These are phyloP conservation scores for Neurospora hispaniola DNA, from an alignment of 495 filamentous ascomycete genomes.

Conservation along the genomic window DNA sequence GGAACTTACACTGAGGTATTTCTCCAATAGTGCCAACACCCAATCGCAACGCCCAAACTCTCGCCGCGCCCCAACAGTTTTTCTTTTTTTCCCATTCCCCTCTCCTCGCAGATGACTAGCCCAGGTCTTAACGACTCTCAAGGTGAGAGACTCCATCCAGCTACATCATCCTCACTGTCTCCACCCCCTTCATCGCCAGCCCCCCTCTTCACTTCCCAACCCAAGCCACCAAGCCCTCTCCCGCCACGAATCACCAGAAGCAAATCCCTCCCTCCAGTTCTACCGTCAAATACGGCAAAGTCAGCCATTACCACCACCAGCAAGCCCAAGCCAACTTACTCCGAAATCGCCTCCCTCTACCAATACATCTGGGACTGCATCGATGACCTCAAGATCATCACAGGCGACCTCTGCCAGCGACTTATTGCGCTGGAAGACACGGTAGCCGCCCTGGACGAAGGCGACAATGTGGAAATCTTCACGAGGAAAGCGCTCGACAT, in stretches of 20 bases:
- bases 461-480: neutral
- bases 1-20: too few species aligned
- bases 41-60: neutral
- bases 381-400: neutral
- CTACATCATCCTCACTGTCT: neutral
- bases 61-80: neutral
- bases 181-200: conserved; percentile 7
- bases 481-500: neutral
- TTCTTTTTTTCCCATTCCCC: neutral
- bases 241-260: neutral
- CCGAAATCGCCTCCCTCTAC: neutral
- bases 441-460: neutral
- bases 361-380: neutral
- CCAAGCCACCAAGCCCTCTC: conserved; percentile 3
- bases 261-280: neutral
- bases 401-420: neutral
- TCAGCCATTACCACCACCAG: neutral
- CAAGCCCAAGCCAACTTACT: neutral
- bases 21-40: too few species aligned
- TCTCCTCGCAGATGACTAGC: neutral
- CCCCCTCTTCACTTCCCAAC: conserved; percentile 10
- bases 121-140: neutral
- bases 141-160: neutral
- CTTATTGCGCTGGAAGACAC: neutral
- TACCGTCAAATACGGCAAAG: neutral